Conservation (phyloP, 306 rosid genomes). For the Trifolium dubium region DNA sequence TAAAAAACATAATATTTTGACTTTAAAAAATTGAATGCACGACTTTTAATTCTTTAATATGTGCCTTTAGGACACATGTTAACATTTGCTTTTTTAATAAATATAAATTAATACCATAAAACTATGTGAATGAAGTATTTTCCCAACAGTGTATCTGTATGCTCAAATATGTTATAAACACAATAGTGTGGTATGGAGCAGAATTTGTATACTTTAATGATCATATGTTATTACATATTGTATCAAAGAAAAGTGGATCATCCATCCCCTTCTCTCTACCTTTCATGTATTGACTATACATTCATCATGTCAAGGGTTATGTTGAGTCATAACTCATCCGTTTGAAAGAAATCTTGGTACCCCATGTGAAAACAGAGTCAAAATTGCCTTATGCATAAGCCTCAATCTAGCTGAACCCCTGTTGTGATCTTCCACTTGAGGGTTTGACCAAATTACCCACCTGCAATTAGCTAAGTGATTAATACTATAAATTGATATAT, state of each 20-base stretch:
- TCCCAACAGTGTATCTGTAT: not conserved
- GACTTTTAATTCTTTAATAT: no score
- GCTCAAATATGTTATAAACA: not conserved
- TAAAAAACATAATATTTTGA: no score
- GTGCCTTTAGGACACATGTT: no score
- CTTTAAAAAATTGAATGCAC: no score
- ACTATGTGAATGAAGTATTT: not conserved
- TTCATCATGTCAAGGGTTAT: constrained; percentile 26
- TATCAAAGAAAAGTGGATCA: constrained; percentile 16
- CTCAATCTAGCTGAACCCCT: constrained; percentile 31
- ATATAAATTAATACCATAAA: not conserved
- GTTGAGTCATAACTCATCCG: constrained; percentile 34
- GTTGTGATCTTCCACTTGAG: constrained; percentile 18
- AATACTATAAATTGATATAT: not conserved
- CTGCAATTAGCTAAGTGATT: constrained; percentile 31
- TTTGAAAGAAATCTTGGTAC: constrained; percentile 12
- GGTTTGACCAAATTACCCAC: constrained; percentile 32
- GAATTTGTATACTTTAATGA: not conserved
- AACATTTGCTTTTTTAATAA: no score
- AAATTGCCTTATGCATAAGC: constrained; percentile 27
- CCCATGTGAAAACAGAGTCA: constrained; percentile 18
- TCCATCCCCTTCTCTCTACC: not conserved
- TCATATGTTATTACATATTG: not conserved
- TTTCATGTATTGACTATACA: constrained; percentile 23
- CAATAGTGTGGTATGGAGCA: not conserved